phyloP scores from a whole-genome alignment of 176 grass and related monocot genomes.

The Triticum monococcum region DNA sequence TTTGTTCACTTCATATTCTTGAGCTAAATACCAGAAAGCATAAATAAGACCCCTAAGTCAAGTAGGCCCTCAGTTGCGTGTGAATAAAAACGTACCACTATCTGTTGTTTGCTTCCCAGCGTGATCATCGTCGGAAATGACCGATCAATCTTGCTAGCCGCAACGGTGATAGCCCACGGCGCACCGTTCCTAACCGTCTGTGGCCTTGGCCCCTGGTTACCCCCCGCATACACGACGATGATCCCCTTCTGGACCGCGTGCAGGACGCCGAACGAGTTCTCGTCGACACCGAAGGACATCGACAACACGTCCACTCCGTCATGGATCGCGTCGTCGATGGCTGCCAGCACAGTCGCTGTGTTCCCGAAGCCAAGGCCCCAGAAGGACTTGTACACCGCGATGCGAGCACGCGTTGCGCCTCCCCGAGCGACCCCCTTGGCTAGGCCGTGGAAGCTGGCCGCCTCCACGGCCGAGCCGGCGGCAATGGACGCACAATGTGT shows the following conservation, averaged over 20 bases:
- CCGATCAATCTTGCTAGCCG: conserved; percentile 28
- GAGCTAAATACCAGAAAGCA: too few species aligned
- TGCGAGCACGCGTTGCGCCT: neutral
- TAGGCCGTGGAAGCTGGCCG: neutral
- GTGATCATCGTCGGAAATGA: conserved; percentile 22
- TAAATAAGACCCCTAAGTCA: too few species aligned
- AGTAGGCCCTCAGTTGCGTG: too few species aligned
- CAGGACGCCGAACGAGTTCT: conserved; percentile 30
- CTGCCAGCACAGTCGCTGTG: neutral
- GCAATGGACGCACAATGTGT: conserved; percentile 36
- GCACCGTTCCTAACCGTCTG: neutral
- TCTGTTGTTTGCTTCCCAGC: conserved; percentile 18
- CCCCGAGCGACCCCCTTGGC: neutral
- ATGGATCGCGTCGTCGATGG: conserved; percentile 9
- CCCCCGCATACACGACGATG: conserved; percentile 15
- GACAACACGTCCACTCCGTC: too few species aligned
- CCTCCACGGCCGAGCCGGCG: conserved; percentile 24
- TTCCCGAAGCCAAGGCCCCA: neutral
- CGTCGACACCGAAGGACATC: neutral
- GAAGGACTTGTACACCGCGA: conserved; percentile 14
- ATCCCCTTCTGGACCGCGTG: conserved; percentile 39
- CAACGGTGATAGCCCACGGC: conserved; percentile 36
- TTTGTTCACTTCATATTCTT: too few species aligned
- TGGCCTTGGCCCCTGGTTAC: neutral
- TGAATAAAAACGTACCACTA: neutral